These are phyloP conservation scores for Pisolithus sp. DNA, from an alignment of 768 basidiomycete species.

Conservation along the genomic window DNA sequence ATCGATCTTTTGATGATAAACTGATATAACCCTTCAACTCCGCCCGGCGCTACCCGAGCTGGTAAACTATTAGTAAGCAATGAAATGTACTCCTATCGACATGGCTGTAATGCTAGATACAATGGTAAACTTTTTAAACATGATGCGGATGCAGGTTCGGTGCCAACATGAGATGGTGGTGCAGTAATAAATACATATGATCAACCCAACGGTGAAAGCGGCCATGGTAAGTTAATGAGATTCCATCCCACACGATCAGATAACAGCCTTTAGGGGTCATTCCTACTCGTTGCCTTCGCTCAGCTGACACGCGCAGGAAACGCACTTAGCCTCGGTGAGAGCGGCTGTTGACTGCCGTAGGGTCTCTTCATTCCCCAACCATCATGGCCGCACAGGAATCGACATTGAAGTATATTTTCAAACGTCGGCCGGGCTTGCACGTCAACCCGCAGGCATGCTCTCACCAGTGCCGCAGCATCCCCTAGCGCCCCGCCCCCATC, in stretches of 20 bases:
- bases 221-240: neutral
- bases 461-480: slow-evolving; percentile 80
- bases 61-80: neutral
- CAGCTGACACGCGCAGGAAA: slow-evolving; percentile 24
- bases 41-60: slow-evolving; percentile 26
- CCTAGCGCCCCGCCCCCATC: slow-evolving; percentile 82
- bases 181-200: slow-evolving; percentile 8
- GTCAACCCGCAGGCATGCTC: slow-evolving; percentile 79
- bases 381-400: slow-evolving; percentile 70
- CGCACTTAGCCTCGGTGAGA: slow-evolving; percentile 25
- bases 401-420: slow-evolving; percentile 69
- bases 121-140: slow-evolving; percentile 1
- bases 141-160: slow-evolving; percentile 9
- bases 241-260: neutral
- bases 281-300: slow-evolving; percentile 15
- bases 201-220: slow-evolving; percentile 2
- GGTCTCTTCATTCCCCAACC: slow-evolving; percentile 57
- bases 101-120: slow-evolving; percentile 3
- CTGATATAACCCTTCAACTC: slow-evolving; percentile 42
- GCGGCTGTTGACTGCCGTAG: slow-evolving; percentile 22
- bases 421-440: slow-evolving; percentile 77
- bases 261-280: slow-evolving; percentile 3
- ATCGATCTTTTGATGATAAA: slow-evolving; percentile 50
- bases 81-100: neutral
- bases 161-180: slow-evolving; percentile 2